Evolutionary conservation across 2,329 filamentous ascomycete genomes (phyloP), one percentile per base, ranked within the genome.

Genomic region (Verticillium dahliae): DNA sequence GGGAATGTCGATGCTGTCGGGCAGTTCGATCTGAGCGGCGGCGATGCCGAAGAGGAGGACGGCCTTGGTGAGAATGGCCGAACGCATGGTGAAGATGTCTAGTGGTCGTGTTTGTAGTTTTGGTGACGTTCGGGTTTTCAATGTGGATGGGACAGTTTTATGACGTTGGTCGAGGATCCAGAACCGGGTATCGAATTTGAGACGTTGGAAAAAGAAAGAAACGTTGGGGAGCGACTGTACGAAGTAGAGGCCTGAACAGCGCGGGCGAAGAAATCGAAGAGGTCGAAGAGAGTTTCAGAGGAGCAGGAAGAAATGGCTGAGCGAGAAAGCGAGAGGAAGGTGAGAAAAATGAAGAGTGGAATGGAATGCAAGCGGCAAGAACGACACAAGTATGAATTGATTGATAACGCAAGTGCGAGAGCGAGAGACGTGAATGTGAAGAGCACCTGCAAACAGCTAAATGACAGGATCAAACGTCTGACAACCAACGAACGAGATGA

Each of bases 1-100:
- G 4, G 57, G 57, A n/a, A 59, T 59, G 9, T 45, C 39, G 39
- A 59, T 27, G 58, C 31, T 31, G 34, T 52, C 41, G 45, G 58
- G 41, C 33, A 59, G 9, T 18, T 52, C 31, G 33, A 59, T 54
- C 58, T 65, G 64, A 7, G 64, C 64, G 59, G 62, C 61, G 59
- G 57, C 64, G 45, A 65, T 55, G 56, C 61, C 64, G 59, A 54
- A 52, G 57, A 64, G 34, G 57, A 64, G 27, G 45, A 31, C 4
- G 4, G 60, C 55, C 55, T 62, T 35, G 18, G 62, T 54, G 31
- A 59, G 22, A 45, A 59, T 37, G 58, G 34, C 34, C 41, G 58
- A 18, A 41, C 58, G 58, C 58, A 59, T 59, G 5, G n/a, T 59
- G 58, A 59, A 54, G 5, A 22, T 59, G 58, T 52, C 10, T 39